Percentiles rank a stretch among this genome's conserved stretches.
Evolutionary conservation across 1,139 yeast genomes (phyloP).

Genomic region (Pichia sp.): DNA sequence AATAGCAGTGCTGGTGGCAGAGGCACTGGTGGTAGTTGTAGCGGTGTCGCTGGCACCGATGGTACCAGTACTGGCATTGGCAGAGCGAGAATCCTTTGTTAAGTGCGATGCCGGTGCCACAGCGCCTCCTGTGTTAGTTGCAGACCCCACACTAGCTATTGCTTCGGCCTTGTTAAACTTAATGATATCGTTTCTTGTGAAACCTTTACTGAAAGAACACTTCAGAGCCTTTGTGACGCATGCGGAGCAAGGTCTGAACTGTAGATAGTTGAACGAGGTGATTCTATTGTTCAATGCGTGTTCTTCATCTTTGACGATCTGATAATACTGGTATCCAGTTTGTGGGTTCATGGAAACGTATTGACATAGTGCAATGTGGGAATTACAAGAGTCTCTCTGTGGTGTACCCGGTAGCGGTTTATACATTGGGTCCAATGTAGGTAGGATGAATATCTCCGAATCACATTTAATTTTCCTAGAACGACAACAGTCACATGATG

Average conservation of each 20-base stretch:
- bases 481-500: conserved; percentile 69
- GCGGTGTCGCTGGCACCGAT: no score
- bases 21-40: no score
- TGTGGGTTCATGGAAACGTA: conserved; percentile 18
- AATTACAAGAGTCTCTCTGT: conserved; percentile 4
- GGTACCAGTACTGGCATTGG: no score
- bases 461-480: conserved; percentile 70
- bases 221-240: conserved; percentile 38
- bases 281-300: conserved; percentile 12
- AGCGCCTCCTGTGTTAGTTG: no score
- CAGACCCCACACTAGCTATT: no score
- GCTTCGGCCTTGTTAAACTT: conserved; percentile 26
- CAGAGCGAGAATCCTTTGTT: no score
- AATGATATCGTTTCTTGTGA: conserved; percentile 49
- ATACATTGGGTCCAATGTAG: conserved; percentile 16
- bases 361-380: conserved; percentile 25
- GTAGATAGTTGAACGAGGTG: conserved; percentile 30
- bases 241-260: conserved; percentile 43
- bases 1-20: no score
- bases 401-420: not conserved
- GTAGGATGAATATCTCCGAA: conserved; percentile 42
- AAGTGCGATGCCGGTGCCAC: no score
- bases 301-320: conserved; percentile 17
- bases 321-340: conserved; percentile 23
- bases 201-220: conserved; percentile 52